A percentile compares a stretch with the other conserved stretches of the same genome.
These are phyloP conservation scores for Gossypium stocksii DNA, from an alignment of 345 rosid genomes.

Conservation along the genomic window DNA sequence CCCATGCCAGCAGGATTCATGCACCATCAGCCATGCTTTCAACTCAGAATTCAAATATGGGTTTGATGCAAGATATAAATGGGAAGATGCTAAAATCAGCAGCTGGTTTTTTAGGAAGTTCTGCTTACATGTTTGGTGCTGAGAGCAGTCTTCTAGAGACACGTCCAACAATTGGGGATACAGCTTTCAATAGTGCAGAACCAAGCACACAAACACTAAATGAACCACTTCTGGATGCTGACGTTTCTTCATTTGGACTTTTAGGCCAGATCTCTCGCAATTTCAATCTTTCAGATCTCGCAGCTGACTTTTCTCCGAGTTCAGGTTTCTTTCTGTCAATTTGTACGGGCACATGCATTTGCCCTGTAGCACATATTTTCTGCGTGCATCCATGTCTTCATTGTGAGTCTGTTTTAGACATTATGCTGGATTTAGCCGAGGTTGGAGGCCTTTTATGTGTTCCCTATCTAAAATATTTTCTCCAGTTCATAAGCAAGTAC, in stretches of 20 bases:
- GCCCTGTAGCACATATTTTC: background rate
- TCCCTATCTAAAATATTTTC: background rate
- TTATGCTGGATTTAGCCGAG: background rate
- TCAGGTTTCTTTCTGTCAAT: conserved; percentile 50
- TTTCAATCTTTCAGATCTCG: conserved; percentile 88
- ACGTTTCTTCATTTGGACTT: conserved; percentile 65
- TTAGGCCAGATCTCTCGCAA: conserved; percentile 69
- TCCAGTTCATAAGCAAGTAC: background rate
- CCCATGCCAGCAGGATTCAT: conserved; percentile 61
- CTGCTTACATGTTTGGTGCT: conserved; percentile 66
- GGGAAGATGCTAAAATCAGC: conserved; percentile 79
- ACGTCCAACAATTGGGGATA: conserved; percentile 59
- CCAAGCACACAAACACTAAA: conserved; percentile 65
- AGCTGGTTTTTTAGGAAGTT: conserved; percentile 56
- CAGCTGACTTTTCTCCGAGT: conserved; percentile 80
- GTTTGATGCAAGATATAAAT: conserved; percentile 69
- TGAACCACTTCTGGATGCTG: conserved; percentile 69
- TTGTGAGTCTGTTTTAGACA: background rate
- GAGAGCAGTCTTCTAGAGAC: conserved; percentile 58
- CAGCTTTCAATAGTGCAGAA: conserved; percentile 66
- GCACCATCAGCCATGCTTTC: conserved; percentile 52
- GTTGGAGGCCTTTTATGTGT: background rate
- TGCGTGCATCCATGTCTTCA: background rate
- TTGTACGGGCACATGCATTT: background rate
- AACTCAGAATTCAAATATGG: conserved; percentile 60